These are phyloP conservation scores for Tricholoma sp. DNA, from an alignment of 768 basidiomycete genomes.

Conservation along the genomic window DNA sequence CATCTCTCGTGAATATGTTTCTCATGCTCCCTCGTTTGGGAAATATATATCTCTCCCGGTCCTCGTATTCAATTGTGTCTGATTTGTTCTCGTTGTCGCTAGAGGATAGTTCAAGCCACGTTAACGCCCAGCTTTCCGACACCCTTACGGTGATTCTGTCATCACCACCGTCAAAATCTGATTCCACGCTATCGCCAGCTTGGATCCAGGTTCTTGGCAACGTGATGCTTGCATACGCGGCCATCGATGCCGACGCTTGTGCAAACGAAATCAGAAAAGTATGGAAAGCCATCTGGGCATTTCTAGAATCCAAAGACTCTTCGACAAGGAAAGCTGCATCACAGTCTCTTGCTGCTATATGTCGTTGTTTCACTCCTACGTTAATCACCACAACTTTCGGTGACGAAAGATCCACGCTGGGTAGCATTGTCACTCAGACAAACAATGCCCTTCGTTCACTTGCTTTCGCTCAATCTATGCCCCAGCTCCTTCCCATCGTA, in stretches of 20 bases:
- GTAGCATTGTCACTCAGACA: slow-evolving; percentile 57
- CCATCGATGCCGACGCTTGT: slow-evolving; percentile 44
- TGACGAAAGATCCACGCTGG: slow-evolving; percentile 52
- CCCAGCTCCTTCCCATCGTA: slow-evolving; percentile 71
- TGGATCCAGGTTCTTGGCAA: slow-evolving; percentile 79
- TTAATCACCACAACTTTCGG: slow-evolving; percentile 50
- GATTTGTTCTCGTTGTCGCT: slow-evolving; percentile 61
- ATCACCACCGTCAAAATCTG: slow-evolving; percentile 66
- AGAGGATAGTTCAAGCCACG: slow-evolving; percentile 43
- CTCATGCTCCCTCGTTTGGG: slow-evolving; percentile 82
- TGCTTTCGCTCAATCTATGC: slow-evolving; percentile 66
- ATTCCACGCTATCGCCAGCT: slow-evolving; percentile 59
- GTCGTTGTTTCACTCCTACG: slow-evolving; percentile 64
- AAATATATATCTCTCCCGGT: slow-evolving; percentile 85
- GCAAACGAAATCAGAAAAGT: slow-evolving; percentile 52
- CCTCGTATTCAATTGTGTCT: slow-evolving; percentile 81
- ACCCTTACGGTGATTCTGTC: slow-evolving; percentile 66
- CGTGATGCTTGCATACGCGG: slow-evolving; percentile 61
- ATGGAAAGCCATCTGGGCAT: slow-evolving; percentile 74
- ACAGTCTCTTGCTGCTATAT: slow-evolving; percentile 55
- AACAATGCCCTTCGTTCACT: slow-evolving; percentile 69
- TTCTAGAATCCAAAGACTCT: slow-evolving; percentile 66
- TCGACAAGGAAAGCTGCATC: slow-evolving; percentile 59
- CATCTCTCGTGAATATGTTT: slow-evolving; percentile 62
- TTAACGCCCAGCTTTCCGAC: slow-evolving; percentile 50